phyloP scores from a whole-genome alignment of 805 yeast species.

The Cyberlindnera maclurae region DNA sequence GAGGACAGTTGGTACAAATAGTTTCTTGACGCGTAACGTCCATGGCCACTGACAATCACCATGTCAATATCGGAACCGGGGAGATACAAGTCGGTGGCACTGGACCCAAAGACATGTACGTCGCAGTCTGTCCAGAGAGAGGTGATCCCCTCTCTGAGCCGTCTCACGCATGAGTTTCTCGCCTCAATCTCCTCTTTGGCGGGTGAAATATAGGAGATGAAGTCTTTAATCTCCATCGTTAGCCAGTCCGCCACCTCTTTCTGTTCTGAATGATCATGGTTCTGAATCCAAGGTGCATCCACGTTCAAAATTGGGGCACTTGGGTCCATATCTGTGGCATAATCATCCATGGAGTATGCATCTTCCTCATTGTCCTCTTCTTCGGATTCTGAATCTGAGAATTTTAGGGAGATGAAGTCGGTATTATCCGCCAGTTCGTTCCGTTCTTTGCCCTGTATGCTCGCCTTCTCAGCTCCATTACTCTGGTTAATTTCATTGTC shows the following conservation, averaged over 20 bases:
- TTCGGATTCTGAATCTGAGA: conserved; percentile 24
- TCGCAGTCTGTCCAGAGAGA: conserved; percentile 73
- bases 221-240: conserved; percentile 77
- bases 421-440: conserved; percentile 31
- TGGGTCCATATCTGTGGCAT: conserved; percentile 12
- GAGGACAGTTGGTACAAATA: conserved; percentile 68
- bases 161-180: conserved; percentile 59
- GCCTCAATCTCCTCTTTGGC: conserved; percentile 60
- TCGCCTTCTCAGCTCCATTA: neutral
- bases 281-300: conserved; percentile 65
- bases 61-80: conserved; percentile 96
- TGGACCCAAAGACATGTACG: conserved; percentile 86
- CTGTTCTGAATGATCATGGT: conserved; percentile 71
- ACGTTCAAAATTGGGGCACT: conserved; percentile 14
- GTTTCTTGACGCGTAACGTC: conserved; percentile 54
- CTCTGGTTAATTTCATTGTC: conserved; percentile 4
- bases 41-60: conserved; percentile 64
- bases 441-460: neutral
- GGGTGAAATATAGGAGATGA: conserved; percentile 81
- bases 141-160: conserved; percentile 45
- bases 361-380: conserved; percentile 20
- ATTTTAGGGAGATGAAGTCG: conserved; percentile 35
- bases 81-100: conserved; percentile 84
- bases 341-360: conserved; percentile 24
- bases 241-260: conserved; percentile 82